Evolutionary conservation across 2,329 filamentous ascomycete species (phyloP).

Genomic region (Clonostachys sp.): DNA sequence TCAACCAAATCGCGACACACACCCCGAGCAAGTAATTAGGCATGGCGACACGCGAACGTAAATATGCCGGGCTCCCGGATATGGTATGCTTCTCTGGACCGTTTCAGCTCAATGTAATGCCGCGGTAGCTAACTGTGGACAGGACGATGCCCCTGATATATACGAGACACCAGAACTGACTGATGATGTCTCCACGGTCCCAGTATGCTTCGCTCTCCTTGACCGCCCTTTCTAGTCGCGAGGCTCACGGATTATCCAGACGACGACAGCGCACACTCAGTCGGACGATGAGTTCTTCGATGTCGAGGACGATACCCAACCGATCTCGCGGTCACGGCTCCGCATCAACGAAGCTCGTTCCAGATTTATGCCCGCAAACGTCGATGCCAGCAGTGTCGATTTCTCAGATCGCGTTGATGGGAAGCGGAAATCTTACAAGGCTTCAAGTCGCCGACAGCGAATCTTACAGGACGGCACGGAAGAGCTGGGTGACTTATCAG

Average conservation of each 20-base stretch:
- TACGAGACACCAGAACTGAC: slow-evolving; percentile 95
- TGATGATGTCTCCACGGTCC: slow-evolving; percentile 82
- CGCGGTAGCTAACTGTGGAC: slow-evolving; percentile 11
- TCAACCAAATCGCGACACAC: slow-evolving; percentile 30
- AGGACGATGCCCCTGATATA: slow-evolving; percentile 91
- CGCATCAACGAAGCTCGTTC: slow-evolving; percentile 75
- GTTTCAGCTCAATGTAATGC: neutral
- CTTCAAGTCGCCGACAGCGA: slow-evolving; percentile 62
- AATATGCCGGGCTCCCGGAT: slow-evolving; percentile 78
- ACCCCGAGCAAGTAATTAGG: too few relatives aligned
- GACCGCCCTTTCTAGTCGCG: neutral
- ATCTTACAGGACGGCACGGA: slow-evolving; percentile 59
- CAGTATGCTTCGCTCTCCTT: slow-evolving; percentile 47
- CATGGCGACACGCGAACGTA: slow-evolving; percentile 61
- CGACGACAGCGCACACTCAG: slow-evolving; percentile 48
- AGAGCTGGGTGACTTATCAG: slow-evolving; percentile 70
- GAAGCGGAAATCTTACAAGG: slow-evolving; percentile 80
- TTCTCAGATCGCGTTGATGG: slow-evolving; percentile 85
- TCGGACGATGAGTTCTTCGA: slow-evolving; percentile 61
- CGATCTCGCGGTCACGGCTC: slow-evolving; percentile 72
- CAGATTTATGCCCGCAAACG: slow-evolving; percentile 69
- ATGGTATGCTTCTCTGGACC: slow-evolving; percentile 45
- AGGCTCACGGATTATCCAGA: slow-evolving; percentile 24
- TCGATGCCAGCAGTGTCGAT: slow-evolving; percentile 76
- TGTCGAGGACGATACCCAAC: slow-evolving; percentile 56